Evolutionary conservation across 2,329 filamentous ascomycete species (phyloP).

Genomic region (Stemphylium lycopersici): DNA sequence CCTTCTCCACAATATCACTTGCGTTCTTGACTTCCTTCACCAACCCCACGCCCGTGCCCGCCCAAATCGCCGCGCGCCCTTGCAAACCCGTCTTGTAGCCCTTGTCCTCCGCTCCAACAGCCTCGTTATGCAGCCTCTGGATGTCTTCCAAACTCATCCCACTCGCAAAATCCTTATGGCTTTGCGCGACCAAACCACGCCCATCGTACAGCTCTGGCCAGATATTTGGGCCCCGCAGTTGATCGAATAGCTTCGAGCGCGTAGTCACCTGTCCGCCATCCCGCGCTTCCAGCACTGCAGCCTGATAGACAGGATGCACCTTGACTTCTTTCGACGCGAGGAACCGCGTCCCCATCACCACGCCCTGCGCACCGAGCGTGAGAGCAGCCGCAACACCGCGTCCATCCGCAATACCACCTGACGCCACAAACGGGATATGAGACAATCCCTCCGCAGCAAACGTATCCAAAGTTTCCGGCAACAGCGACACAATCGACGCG

Average conservation of each 20-base stretch:
- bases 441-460: slow-evolving; percentile 44
- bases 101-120: slow-evolving; percentile 54
- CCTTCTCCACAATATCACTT: slow-evolving; percentile 56
- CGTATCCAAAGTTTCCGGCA: slow-evolving; percentile 63
- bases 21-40: slow-evolving; percentile 59
- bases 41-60: slow-evolving; percentile 66
- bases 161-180: slow-evolving; percentile 49
- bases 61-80: slow-evolving; percentile 62
- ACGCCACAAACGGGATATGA: slow-evolving; percentile 55
- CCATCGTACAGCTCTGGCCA: slow-evolving; percentile 67
- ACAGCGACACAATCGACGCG: slow-evolving; percentile 61
- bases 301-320: slow-evolving; percentile 53
- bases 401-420: slow-evolving; percentile 66
- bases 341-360: slow-evolving; percentile 70
- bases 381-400: slow-evolving; percentile 64
- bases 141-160: slow-evolving; percentile 53
- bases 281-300: slow-evolving; percentile 53
- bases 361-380: slow-evolving; percentile 60
- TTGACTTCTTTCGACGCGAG: slow-evolving; percentile 59
- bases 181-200: slow-evolving; percentile 62
- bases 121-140: slow-evolving; percentile 53
- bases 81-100: slow-evolving; percentile 58
- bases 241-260: slow-evolving; percentile 59
- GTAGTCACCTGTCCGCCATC: slow-evolving; percentile 60
- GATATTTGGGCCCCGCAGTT: slow-evolving; percentile 60